These are phyloP conservation scores for Lasiosphaeria ovina DNA, from an alignment of 495 filamentous ascomycete species.

Conservation along the genomic window DNA sequence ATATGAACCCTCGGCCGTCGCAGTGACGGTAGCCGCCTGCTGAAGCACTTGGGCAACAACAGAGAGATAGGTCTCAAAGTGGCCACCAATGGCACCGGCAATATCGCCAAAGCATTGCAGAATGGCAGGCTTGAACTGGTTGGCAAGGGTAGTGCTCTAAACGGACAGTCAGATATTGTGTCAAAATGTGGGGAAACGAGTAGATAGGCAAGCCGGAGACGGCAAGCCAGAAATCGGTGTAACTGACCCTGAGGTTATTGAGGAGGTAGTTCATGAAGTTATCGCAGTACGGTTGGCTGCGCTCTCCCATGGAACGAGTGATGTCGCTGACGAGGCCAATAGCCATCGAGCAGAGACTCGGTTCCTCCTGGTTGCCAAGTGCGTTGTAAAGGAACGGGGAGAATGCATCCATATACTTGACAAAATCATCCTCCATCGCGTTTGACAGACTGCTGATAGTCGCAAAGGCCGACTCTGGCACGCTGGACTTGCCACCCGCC, in stretches of 20 bases:
- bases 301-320: constrained; percentile 82
- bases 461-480: constrained; percentile 90
- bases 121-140: constrained; percentile 97
- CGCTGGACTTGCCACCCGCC: constrained; percentile 83
- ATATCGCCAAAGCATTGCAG: constrained; percentile 98
- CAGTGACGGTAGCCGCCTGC: constrained; percentile 80
- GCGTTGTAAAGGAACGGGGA: constrained; percentile 87
- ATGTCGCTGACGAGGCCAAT: constrained; percentile 97
- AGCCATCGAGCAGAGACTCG: constrained; percentile 90
- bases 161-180: constrained; percentile 30
- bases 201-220: neutral
- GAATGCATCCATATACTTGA: constrained; percentile 96
- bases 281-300: constrained; percentile 91
- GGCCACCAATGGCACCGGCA: constrained; percentile 87
- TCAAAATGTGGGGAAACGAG: neutral
- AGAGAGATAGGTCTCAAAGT: constrained; percentile 88
- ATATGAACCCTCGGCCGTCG: constrained; percentile 65
- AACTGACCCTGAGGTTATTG: constrained; percentile 78
- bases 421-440: constrained; percentile 86
- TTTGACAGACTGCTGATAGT: constrained; percentile 82
- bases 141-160: constrained; percentile 69
- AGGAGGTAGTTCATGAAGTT: constrained; percentile 95
- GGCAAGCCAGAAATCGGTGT: neutral
- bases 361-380: constrained; percentile 91
- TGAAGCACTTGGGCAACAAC: constrained; percentile 92